Base-by-base conservation (phyloP, 805 yeast genomes). In the Schwanniomyces sp. region DNA sequence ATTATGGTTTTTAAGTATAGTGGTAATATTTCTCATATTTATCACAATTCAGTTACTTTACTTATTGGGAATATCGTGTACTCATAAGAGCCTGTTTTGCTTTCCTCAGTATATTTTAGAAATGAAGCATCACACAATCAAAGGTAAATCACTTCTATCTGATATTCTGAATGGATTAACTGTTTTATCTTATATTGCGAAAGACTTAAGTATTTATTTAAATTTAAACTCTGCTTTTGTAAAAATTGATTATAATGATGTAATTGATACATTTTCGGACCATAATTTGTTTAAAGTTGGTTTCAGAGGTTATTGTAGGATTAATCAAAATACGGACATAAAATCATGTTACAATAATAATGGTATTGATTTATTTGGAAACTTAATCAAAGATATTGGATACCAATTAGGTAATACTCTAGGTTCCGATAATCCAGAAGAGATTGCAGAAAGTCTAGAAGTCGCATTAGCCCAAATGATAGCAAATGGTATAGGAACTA, bases 321-420 rank as follows among this genome's bases (percentile, higher is more conserved):
- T 58, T 4, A 70, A 69, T 30, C 48, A 52, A 40, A 48, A 50
- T 12, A 48, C 57, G 12, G 47, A 52, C 40, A 18, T 41, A 27
- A 39, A 54, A 43, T 41, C 59, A 51, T 54, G 82, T 51, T 57
- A 66, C 51, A 56, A 54, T 8, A 68, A 73, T 43, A 57, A 62
- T 43, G 83, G 82, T 1, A 58, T 79, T 46, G 84, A 81, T 56
- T 53, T 80, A 12, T 61, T 76, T 7, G 65, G 79, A 7, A 74
- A 75, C 11, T 60, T 80, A 12, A 66, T 80, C 9, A 67, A 74
- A 47, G 86, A 81, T 59, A 69, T 82, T 10, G 82, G 81, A 4
- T 63, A 62, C 2, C 81, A 75, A 51, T 60, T 78, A 36, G 76
- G 74, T 8, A 57, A 59, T 24, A 58, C 74, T 24, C 70, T 81